These are phyloP conservation scores for Coleophoma cylindrospora DNA, from an alignment of 2,329 filamentous ascomycete genomes.

Conservation along the genomic window DNA sequence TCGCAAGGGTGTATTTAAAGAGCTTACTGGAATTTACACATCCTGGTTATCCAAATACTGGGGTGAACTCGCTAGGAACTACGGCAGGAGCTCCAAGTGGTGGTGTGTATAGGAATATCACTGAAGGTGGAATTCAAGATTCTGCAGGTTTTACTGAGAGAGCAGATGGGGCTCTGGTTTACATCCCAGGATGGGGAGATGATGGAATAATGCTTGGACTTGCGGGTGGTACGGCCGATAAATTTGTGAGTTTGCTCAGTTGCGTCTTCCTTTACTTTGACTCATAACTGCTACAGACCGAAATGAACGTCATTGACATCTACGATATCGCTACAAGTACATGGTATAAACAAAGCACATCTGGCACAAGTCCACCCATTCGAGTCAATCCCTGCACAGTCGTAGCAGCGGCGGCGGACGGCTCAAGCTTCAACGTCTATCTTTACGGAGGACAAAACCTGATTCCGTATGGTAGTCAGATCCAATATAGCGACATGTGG, in stretches of 20 bases:
- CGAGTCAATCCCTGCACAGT: slow-evolving; percentile 70
- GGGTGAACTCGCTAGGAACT: slow-evolving; percentile 48
- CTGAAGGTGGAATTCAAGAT: slow-evolving; percentile 62
- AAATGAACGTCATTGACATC: slow-evolving; percentile 68
- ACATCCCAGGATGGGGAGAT: slow-evolving; percentile 69
- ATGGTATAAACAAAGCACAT: slow-evolving; percentile 72
- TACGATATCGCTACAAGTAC: slow-evolving; percentile 67
- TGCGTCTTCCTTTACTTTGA: slow-evolving; percentile 16
- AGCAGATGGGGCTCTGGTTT: slow-evolving; percentile 68
- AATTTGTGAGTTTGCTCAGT: slow-evolving; percentile 45
- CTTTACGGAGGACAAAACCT: slow-evolving; percentile 75
- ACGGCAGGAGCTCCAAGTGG: slow-evolving; percentile 51
- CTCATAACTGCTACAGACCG: slow-evolving; percentile 35
- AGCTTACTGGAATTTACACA: slow-evolving; percentile 73
- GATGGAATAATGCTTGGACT: slow-evolving; percentile 68
- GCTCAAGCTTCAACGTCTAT: slow-evolving; percentile 72
- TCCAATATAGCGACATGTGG: slow-evolving; percentile 67
- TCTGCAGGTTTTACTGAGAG: slow-evolving; percentile 64
- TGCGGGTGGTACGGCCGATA: slow-evolving; percentile 64
- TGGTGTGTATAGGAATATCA: slow-evolving; percentile 70
- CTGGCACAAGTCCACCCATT: slow-evolving; percentile 55
- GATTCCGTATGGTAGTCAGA: slow-evolving; percentile 51
- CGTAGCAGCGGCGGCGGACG: slow-evolving; percentile 64
- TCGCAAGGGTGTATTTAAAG: slow-evolving; percentile 63
- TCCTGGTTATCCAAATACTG: slow-evolving; percentile 61